phyloP scores from a whole-genome alignment of 352 stramenopile genomes.

The Blastocystis sp. region DNA sequence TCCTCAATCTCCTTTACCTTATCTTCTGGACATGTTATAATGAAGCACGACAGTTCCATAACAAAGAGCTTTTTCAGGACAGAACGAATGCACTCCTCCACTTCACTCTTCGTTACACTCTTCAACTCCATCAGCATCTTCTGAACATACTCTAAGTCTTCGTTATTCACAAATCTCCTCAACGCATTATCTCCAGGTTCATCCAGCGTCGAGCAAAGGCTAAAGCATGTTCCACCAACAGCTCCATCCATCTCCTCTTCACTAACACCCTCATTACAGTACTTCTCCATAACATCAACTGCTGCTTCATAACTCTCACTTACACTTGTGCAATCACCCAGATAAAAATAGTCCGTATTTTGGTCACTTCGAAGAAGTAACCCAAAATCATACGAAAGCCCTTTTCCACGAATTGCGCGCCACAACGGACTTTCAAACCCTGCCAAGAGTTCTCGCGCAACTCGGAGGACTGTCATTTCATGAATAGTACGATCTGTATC shows the following conservation, averaged over 20 bases:
- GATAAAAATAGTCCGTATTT: not conserved
- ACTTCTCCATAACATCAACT: not conserved
- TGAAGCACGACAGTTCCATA: not conserved
- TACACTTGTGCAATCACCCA: not conserved
- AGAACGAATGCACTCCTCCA: slow-evolving; percentile 10
- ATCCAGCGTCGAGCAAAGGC: not conserved
- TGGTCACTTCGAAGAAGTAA: not conserved
- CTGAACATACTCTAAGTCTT: not conserved
- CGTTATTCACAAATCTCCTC: not conserved
- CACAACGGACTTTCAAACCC: not conserved
- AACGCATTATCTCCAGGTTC: not conserved
- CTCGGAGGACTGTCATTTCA: not conserved
- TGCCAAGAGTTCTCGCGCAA: not conserved
- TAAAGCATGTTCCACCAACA: not conserved
- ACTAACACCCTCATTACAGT: not conserved
- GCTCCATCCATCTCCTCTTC: not conserved
- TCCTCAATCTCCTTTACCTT: not conserved
- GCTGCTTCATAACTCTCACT: not conserved
- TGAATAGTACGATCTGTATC: not conserved
- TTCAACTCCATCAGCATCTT: not conserved
- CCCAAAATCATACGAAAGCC: slow-evolving; percentile 11
- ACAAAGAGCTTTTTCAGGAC: not conserved
- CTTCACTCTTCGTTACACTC: not conserved
- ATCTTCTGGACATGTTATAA: slow-evolving; percentile 44
- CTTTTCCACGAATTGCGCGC: slow-evolving; percentile 36